These are phyloP conservation scores for Aquilaria agallochum DNA, from an alignment of 441 rosid species.

Conservation along the genomic window DNA sequence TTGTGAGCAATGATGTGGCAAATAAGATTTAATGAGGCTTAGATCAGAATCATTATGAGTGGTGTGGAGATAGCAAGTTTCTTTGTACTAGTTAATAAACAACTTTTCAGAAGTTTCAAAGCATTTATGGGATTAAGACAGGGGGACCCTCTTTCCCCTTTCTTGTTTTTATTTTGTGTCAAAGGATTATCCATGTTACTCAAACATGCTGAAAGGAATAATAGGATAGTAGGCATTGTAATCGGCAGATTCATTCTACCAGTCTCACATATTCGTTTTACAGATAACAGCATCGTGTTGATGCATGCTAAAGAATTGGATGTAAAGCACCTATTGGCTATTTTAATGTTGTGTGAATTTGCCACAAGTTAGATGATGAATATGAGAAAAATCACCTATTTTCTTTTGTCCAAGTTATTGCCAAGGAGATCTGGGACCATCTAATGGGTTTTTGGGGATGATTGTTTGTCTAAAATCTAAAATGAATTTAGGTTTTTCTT, in stretches of 20 bases:
- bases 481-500: no score
- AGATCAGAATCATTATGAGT: background rate
- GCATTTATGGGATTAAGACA: background rate
- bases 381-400: background rate
- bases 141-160: background rate
- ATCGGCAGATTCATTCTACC: background rate
- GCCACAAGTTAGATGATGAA: background rate
- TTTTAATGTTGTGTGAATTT: background rate
- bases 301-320: background rate
- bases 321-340: background rate
- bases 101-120: background rate
- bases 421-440: no score
- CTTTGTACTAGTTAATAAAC: background rate
- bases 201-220: background rate
- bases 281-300: background rate
- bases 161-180: background rate
- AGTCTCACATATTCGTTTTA: constrained; percentile 5
- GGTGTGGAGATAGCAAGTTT: background rate
- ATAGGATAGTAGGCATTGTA: background rate
- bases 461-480: background rate
- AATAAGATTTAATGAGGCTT: background rate
- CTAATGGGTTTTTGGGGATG: background rate
- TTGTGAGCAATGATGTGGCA: background rate
- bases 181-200: background rate
- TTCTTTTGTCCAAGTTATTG: background rate